Base-by-base conservation (phyloP, 2,329 filamentous ascomycete species). In the Drechslera avenae region DNA sequence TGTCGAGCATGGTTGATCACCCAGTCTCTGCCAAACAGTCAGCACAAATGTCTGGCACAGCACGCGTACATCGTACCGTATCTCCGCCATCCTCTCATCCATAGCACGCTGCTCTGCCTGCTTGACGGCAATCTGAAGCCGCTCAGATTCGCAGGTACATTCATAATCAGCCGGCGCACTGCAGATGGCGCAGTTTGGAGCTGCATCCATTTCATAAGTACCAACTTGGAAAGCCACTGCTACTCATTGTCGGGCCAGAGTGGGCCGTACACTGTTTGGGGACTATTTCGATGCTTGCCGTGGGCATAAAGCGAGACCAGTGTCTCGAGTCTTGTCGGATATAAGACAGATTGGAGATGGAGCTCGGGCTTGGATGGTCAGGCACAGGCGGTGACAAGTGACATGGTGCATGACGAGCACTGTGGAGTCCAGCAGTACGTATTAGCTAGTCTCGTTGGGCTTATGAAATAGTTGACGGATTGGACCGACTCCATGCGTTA, bases 1-100 rank as follows among this genome's bases (percentile, higher is more conserved):
- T 74, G 72, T 14, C 76, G 75, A 31, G 77, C 74, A 52, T 79
- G 74, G 30, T 69, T 67, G 33, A 79, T 71, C 5, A 78, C 76
- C 76, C 77, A 79, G 56, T 78, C 74, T 34, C 77, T 79, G 54
- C 4, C 5, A 19, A 6, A 32, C n/a, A 9, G 48, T 73, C 44
- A 72, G 64, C 41, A 41, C 3, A 7, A n/a, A n/a, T 16, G 23
- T 23, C 28, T 10, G 26, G 17, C n/a, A n/a, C 13, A 41, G 18
- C 17, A 14, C 4, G 14, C 5, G 36, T 18, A 14, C 4, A 19
- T 30, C 62, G 18, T 57, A 73, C 72, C 72, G 64, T 53, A 73
- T 73, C 49, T 71, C 64, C 5, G 63, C 64, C 54, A 71, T 47
- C 33, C 63, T 64, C 8, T 68, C 60, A 7, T 74, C 69, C 72